phyloP scores from a whole-genome alignment of 805 yeast genomes.

The Wickerhamomyces alni region DNA sequence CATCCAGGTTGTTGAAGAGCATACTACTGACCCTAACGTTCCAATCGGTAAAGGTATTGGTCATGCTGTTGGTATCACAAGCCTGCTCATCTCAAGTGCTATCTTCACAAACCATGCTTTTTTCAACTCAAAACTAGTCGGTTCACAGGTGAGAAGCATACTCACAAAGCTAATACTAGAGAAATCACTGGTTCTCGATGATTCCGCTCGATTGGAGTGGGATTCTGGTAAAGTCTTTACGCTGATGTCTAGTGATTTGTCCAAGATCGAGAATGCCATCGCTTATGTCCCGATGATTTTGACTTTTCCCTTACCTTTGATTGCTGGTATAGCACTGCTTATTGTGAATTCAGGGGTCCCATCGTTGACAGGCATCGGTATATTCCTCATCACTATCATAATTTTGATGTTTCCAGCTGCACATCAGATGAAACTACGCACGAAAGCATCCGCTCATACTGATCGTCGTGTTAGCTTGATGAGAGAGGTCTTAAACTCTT shows the following conservation, averaged over 20 bases:
- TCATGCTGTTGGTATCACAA: conserved; percentile 63
- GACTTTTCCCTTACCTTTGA: conserved; percentile 44
- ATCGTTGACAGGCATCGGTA: conserved; percentile 55
- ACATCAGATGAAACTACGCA: neutral
- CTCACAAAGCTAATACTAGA: neutral
- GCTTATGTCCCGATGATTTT: conserved; percentile 42
- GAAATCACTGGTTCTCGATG: neutral
- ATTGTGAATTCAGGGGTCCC: conserved; percentile 57
- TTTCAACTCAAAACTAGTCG: conserved; percentile 48
- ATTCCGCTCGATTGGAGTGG: too few relatives aligned
- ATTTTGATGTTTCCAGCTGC: neutral
- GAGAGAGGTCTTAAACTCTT: conserved; percentile 49
- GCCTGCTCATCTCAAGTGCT: conserved; percentile 43
- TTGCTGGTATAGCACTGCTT: conserved; percentile 50
- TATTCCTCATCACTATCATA: conserved; percentile 25
- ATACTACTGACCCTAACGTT: conserved; percentile 31
- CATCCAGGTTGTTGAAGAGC: conserved; percentile 43
- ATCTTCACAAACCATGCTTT: conserved; percentile 54
- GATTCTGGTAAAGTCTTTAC: conserved; percentile 66
- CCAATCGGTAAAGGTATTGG: conserved; percentile 58
- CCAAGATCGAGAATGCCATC: conserved; percentile 66
- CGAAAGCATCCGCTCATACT: conserved; percentile 44
- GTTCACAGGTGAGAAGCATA: conserved; percentile 52
- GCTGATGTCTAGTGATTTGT: conserved; percentile 68
- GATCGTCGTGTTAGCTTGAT: conserved; percentile 53